Evolutionary conservation across 495 filamentous ascomycete genomes (phyloP), one percentile per base, ranked within the genome.

Genomic region (Parachaetomium inaequale): DNA sequence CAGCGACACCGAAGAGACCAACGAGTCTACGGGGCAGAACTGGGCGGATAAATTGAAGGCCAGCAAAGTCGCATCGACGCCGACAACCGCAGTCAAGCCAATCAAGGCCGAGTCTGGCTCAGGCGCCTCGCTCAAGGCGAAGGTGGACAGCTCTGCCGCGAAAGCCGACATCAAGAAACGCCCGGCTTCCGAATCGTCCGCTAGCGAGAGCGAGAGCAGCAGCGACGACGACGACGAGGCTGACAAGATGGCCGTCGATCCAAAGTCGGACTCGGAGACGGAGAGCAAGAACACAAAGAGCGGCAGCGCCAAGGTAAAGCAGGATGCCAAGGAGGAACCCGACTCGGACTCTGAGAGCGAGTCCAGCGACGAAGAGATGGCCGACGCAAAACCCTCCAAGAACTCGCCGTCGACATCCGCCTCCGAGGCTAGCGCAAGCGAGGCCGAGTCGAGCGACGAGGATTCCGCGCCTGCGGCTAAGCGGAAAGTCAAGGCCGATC

Each of bases 161-260:
- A 53, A 43, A 26, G 0, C 28, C 7, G 8, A 28, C 21, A 21
- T 11, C 14, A 47, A 53, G 26, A 45, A 32, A 2, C 3, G 3
- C 10, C n/a, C 17, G 23, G 47, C 25, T 38, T 59, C 62, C 19
- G 62, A 59, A 0, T 64, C 62, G 31, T 59, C 62, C 29, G 50
- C 55, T 19, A 70, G 65, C 50, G 64, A 63, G 11, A 72, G 68
- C 50, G 67, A 67, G 10, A 72, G 73, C 59, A 69, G 70, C 8
- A 63, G 73, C 63, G 14, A 66, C 68, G 62, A 75, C 46, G 45
- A 65, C 19, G 66, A 69, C 17, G n/a, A 68, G 8, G 25, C 28
- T 2, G 23, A 46, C 1, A 68, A 72, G 21, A 53, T 36, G 12
- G 42, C 56, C 23, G 55, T 61, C 23, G 47, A 49, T n/a, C 43